These are phyloP conservation scores for Colletotrichum chlorophyti DNA, from an alignment of 2,329 filamentous ascomycete genomes.

Conservation along the genomic window DNA sequence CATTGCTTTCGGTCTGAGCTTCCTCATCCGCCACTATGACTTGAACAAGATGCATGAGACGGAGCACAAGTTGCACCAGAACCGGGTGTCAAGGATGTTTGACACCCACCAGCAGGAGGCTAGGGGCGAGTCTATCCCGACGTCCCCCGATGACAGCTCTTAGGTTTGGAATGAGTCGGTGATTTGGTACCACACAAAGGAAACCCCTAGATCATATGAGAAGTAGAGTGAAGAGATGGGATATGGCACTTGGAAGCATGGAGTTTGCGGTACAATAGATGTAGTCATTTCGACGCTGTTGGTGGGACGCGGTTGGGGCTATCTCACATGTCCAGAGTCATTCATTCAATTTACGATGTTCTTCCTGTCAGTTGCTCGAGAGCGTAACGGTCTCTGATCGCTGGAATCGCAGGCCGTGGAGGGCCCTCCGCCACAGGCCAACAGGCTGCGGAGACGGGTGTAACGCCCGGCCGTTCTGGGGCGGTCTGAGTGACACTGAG, in stretches of 20 bases:
- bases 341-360: conserved; percentile 1
- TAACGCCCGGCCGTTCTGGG: too few relatives aligned
- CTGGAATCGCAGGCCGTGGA: too few relatives aligned
- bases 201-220: neutral
- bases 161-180: neutral
- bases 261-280: conserved; percentile 21
- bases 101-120: neutral
- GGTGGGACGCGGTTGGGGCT: neutral
- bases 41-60: conserved; percentile 26
- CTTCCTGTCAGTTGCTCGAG: too few relatives aligned
- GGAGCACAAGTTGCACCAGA: conserved; percentile 19
- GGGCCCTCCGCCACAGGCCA: too few relatives aligned
- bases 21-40: conserved; percentile 26
- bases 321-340: neutral
- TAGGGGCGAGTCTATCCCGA: conserved; percentile 8
- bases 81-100: conserved; percentile 16
- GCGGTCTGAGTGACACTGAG: too few relatives aligned
- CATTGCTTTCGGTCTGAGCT: conserved; percentile 22
- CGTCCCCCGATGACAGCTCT: conserved; percentile 10
- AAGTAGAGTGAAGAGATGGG: neutral
- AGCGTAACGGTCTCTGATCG: too few relatives aligned
- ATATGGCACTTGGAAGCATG: conserved; percentile 11
- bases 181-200: neutral
- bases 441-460: too few relatives aligned
- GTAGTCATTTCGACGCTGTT: neutral